Conservation (phyloP, 164 flowering plant genomes). For the Berberis vulgaris region DNA sequence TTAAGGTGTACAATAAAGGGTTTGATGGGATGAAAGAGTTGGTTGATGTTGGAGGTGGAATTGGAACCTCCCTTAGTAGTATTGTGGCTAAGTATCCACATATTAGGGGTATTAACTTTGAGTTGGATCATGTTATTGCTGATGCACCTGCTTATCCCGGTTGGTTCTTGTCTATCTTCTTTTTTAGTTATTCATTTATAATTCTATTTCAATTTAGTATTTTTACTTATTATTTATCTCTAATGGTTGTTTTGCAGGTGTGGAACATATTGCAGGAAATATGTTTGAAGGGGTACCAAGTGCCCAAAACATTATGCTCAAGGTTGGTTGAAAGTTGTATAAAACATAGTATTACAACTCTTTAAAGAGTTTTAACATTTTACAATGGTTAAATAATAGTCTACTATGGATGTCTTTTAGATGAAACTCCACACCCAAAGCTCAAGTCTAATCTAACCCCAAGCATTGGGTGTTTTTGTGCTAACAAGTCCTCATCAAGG, state of each 20-base stretch:
- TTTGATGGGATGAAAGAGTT: conserved; percentile 7
- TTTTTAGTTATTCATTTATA: neutral
- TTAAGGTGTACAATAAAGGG: conserved; percentile 4
- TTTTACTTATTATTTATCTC: neutral
- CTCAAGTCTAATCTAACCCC: neutral
- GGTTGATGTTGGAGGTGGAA: conserved; percentile 12
- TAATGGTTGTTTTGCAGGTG: conserved; percentile 3
- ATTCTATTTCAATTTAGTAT: neutral
- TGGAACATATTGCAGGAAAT: conserved; percentile 10
- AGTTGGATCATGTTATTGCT: conserved; percentile 9
- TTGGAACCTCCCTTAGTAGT: conserved; percentile 6
- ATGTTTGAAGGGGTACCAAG: conserved; percentile 10
- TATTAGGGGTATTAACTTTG: conserved; percentile 8
- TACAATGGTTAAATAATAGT: neutral
- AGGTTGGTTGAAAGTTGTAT: neutral
- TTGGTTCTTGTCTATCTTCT: neutral
- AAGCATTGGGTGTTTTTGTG: neutral
- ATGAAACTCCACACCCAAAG: neutral
- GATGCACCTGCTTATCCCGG: conserved; percentile 10
- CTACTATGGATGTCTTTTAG: neutral
- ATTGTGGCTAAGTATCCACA: conserved; percentile 2
- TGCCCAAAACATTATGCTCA: conserved; percentile 6
- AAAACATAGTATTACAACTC: too few relatives aligned
- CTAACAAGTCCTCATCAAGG: neutral
- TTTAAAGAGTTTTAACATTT: too few relatives aligned